Conservation (phyloP, 192 early-diverging fungal species). For the Entrophospora sp. region DNA sequence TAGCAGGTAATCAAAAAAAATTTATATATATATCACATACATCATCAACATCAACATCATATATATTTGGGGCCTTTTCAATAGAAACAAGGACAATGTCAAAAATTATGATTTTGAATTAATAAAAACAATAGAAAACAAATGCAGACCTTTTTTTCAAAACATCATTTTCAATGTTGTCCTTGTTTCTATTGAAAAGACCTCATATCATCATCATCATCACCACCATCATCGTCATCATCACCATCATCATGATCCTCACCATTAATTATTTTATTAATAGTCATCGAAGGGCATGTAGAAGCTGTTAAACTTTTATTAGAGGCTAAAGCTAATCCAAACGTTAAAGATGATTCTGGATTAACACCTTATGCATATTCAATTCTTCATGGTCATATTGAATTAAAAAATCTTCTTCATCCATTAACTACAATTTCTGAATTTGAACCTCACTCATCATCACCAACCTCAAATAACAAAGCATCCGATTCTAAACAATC, state of each 20-base stretch:
- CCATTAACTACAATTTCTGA: slow-evolving; percentile 27
- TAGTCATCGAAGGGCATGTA: slow-evolving; percentile 52
- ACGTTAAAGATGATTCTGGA: slow-evolving; percentile 35
- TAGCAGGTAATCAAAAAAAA: slow-evolving; percentile 40
- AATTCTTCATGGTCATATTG: slow-evolving; percentile 46
- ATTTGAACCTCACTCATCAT: slow-evolving; percentile 16
- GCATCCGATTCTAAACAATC: slow-evolving; percentile 15
- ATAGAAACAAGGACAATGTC: no score
- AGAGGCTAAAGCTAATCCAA: slow-evolving; percentile 40
- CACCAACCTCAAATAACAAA: slow-evolving; percentile 11
- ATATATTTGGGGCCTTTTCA: no score
- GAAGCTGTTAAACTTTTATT: slow-evolving; percentile 45
- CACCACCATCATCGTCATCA: no score
- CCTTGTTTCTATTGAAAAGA: no score
- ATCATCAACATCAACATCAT: no score
- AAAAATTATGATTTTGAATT: background rate
- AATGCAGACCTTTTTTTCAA: no score
- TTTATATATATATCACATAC: background rate
- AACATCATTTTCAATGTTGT: no score
- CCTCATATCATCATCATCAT: no score
- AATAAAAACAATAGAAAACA: background rate
- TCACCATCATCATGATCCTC: no score
- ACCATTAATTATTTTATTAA: no score
- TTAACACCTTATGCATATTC: slow-evolving; percentile 61
- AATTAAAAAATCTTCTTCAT: slow-evolving; percentile 39